Percentiles rank a stretch among this genome's conserved stretches.
Conservation (phyloP, 495 filamentous ascomycete species). For the Hypoxylon lenormandii region DNA sequence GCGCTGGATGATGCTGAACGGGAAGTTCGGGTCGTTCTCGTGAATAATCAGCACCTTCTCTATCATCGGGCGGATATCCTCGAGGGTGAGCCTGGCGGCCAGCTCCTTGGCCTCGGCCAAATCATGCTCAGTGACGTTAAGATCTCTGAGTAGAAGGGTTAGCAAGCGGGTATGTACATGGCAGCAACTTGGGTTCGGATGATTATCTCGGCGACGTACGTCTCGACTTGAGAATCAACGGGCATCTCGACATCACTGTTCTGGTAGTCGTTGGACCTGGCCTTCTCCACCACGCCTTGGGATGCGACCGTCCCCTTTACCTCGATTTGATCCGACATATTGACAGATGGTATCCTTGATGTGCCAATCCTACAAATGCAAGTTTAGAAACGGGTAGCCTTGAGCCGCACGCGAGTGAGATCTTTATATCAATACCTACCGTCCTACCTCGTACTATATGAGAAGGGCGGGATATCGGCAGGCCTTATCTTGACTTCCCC, state of each 20-base stretch:
- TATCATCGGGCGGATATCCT: slow-evolving; percentile 51
- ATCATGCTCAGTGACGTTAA: slow-evolving; percentile 52
- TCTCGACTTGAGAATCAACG: slow-evolving; percentile 23
- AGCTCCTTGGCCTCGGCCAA: slow-evolving; percentile 51
- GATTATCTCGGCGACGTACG: slow-evolving; percentile 13
- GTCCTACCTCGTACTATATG: no score
- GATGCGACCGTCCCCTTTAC: slow-evolving; percentile 15
- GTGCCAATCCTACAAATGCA: neutral
- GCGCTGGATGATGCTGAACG: slow-evolving; percentile 48
- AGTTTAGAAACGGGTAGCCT: neutral
- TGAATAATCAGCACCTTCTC: slow-evolving; percentile 52
- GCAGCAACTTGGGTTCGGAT: neutral
- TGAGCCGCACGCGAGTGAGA: neutral
- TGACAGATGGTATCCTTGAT: neutral
- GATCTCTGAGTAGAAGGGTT: neutral
- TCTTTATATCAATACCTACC: slow-evolving; percentile 8
- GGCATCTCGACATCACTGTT: slow-evolving; percentile 32
- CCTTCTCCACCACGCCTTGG: slow-evolving; percentile 24
- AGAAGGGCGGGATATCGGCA: neutral
- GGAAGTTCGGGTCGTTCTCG: slow-evolving; percentile 54
- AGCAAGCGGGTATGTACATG: neutral
- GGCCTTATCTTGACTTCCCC: neutral
- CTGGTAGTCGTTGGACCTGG: slow-evolving; percentile 7
- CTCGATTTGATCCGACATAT: slow-evolving; percentile 22
- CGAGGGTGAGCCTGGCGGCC: slow-evolving; percentile 51